Conservation (phyloP, 139 green algal species). For the Tetradesmus lagerheimii region DNA sequence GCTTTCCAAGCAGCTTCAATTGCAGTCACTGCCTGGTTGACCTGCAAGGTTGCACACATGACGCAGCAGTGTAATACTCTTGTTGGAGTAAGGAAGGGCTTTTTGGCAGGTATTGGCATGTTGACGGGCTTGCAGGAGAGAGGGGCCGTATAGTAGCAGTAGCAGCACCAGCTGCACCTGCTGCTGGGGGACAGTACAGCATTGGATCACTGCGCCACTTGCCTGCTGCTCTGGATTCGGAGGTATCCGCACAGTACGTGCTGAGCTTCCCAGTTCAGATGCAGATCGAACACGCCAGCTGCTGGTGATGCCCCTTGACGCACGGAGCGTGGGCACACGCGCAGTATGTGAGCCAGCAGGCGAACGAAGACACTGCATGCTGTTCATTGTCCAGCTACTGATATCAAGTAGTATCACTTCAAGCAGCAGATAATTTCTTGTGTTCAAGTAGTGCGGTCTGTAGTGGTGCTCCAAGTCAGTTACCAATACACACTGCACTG, state of each 20-base stretch:
- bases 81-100: background rate
- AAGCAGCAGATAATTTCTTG: no score
- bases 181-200: background rate
- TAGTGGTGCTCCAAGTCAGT: background rate
- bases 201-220: background rate
- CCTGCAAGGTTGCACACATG: constrained; percentile 44
- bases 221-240: constrained; percentile 22
- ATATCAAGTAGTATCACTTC: no score
- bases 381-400: background rate
- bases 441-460: no score
- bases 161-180: background rate
- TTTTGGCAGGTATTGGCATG: background rate
- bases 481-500: background rate
- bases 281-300: constrained; percentile 4
- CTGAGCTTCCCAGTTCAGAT: background rate
- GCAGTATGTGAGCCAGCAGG: background rate
- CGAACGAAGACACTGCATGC: background rate
- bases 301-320: constrained; percentile 2
- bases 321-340: background rate
- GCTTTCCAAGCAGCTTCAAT: constrained; percentile 69
- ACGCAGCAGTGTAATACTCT: background rate
- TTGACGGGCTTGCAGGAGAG: background rate
- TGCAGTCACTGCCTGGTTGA: constrained; percentile 72
- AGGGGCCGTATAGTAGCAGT: background rate
- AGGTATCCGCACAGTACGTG: background rate